Percentiles rank a stretch among this genome's conserved stretches.
These are phyloP conservation scores for Diaporthe humulicola DNA, from an alignment of 2,329 filamentous ascomycete genomes.

Conservation along the genomic window DNA sequence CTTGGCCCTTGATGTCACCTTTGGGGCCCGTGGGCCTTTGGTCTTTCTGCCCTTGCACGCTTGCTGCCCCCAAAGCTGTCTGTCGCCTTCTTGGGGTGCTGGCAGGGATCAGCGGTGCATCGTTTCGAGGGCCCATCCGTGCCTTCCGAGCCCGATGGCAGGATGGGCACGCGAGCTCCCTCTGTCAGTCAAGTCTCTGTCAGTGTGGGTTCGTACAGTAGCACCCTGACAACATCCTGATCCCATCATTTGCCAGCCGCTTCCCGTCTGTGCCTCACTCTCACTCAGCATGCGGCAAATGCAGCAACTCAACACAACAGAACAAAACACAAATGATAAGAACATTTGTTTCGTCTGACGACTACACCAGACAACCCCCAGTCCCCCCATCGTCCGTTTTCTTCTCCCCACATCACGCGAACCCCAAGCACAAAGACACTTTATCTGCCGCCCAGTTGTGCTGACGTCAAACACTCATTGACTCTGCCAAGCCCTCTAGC, in stretches of 20 bases:
- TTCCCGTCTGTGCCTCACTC: neutral
- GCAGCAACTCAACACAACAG: neutral
- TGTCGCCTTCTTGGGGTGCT: neutral
- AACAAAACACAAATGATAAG: neutral
- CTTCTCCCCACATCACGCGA: neutral
- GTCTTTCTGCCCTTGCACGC: neutral
- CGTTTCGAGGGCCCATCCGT: constrained; percentile 22
- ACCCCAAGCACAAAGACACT: neutral
- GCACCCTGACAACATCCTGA: neutral
- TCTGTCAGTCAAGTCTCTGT: no score
- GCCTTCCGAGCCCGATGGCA: constrained; percentile 31
- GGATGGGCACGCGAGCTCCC: constrained; percentile 27
- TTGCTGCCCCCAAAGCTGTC: neutral
- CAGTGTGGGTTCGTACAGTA: neutral
- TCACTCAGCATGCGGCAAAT: neutral
- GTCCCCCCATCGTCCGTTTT: neutral
- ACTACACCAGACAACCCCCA: neutral
- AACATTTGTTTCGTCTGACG: constrained; percentile 14
- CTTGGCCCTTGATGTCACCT: constrained; percentile 17
- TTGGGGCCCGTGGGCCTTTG: neutral
- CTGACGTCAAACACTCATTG: constrained; percentile 30
- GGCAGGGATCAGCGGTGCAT: constrained; percentile 2
- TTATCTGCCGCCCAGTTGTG: neutral
- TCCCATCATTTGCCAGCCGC: neutral
- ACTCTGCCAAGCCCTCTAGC: constrained; percentile 31